Conservation (phyloP, 169 alveolate genomes). For the Babesia ovis region DNA sequence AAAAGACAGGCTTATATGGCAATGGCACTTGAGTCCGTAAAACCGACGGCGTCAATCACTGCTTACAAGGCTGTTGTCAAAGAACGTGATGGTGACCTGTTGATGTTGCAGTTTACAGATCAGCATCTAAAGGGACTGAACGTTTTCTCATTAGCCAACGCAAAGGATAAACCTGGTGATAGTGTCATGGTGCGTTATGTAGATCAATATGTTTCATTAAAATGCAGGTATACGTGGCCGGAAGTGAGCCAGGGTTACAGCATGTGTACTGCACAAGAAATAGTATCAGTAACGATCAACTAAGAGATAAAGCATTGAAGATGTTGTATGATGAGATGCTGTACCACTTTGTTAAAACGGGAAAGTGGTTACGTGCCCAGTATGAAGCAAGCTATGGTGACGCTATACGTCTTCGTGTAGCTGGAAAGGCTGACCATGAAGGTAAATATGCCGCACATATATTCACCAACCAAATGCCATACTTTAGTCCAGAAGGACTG, state of each 20-base stretch:
- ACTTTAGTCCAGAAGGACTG: constrained; percentile 55
- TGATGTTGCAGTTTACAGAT: constrained; percentile 22
- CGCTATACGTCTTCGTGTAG: constrained; percentile 27
- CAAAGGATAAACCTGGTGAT: constrained; percentile 45
- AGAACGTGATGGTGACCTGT: constrained; percentile 38
- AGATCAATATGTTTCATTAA: not conserved
- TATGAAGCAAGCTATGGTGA: constrained; percentile 22
- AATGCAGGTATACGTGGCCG: constrained; percentile 58
- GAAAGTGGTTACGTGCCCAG: constrained; percentile 61
- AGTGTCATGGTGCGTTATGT: constrained; percentile 25
- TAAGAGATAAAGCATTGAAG: constrained; percentile 40
- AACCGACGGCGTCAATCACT: constrained; percentile 6
- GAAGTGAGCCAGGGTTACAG: constrained; percentile 52
- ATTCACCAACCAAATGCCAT: constrained; percentile 47
- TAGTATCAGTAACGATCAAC: constrained; percentile 2
- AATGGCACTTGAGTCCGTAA: constrained; percentile 43
- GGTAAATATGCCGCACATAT: constrained; percentile 27
- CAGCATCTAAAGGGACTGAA: constrained; percentile 50
- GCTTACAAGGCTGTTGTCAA: constrained; percentile 48
- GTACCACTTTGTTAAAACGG: constrained; percentile 38
- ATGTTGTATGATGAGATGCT: constrained; percentile 42
- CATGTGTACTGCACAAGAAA: constrained; percentile 43
- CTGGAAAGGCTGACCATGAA: constrained; percentile 25
- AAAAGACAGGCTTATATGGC: constrained; percentile 55
- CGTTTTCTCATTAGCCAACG: constrained; percentile 41